Base-by-base conservation (phyloP, 2,329 filamentous ascomycete species). In the Microthyrium microscopicum region DNA sequence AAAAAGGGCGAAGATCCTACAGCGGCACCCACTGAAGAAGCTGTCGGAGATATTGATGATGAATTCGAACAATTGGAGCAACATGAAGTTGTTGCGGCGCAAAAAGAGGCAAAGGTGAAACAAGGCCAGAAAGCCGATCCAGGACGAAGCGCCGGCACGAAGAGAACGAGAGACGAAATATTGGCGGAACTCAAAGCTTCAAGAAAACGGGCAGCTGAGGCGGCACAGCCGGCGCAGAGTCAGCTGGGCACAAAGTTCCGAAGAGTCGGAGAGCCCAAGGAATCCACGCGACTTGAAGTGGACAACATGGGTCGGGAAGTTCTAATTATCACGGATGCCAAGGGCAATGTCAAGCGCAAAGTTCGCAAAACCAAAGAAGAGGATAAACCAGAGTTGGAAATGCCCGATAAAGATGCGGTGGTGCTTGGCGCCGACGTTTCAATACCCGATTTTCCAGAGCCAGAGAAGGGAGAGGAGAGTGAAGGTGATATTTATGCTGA, bases 261-360 rank as follows among this genome's bases (percentile, higher is more conserved):
- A 42, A 69, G 63, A 41, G 52, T 73, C 31, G 59, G 56, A 5
- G 51, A 57, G 9, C 47, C 51, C 4, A 62, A 60, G 39, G 60
- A 66, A 39, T 63, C 64, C 42, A 57, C 54, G 38, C 62, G 64
- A 44, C 58, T 72, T 28, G 70, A 74, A 46, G 55, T 59, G 7
- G 70, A 75, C 41, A 58, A 61, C 28, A 57, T 46, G 46, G 70
- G 50, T 34, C 58, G 68, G 31, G 70, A 76, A 42, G 61, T 76
- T 3, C 51, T 76, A 11, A 61, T 72, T 24, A 64, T 67, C 12
- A 66, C 65, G 5, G 68, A 72, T 40, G 61, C 63, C 15, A 58
- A 74, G 35, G 72, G 71, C 11, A 70, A 66, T 26, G 64, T 68
- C 33, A 77, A 75, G 51, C 60, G 66, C 39, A 75, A 73, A 47